Evolutionary conservation across 2,329 filamentous ascomycete species (phyloP).

Genomic region (Xylaria sp.): DNA sequence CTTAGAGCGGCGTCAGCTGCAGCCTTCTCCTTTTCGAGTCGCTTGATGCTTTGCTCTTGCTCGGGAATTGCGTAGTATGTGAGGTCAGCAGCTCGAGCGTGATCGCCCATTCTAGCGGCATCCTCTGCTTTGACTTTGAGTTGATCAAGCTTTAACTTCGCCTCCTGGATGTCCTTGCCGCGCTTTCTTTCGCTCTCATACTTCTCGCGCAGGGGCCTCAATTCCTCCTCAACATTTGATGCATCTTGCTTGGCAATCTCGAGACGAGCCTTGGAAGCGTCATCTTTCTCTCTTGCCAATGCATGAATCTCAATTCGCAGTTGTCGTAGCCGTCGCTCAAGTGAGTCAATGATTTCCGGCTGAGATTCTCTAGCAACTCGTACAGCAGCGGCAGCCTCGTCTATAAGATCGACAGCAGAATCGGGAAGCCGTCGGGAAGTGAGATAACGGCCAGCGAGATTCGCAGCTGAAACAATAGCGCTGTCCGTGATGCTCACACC

Average conservation of each 20-base stretch:
- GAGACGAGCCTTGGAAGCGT: constrained; percentile 84
- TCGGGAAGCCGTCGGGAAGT: constrained; percentile 90
- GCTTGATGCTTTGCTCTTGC: constrained; percentile 78
- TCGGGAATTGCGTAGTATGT: constrained; percentile 98
- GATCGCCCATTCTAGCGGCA: constrained; percentile 84
- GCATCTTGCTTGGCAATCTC: constrained; percentile 86
- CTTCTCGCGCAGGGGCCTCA: constrained; percentile 89
- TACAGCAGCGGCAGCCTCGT: constrained; percentile 96
- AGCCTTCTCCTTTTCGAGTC: constrained; percentile 80
- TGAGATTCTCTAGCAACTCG: constrained; percentile 94
- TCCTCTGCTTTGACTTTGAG: constrained; percentile 92
- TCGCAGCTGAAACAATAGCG: constrained; percentile 90
- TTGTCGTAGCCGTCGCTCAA: constrained; percentile 88
- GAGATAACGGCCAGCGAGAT: constrained; percentile 88
- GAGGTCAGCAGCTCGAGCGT: constrained; percentile 87
- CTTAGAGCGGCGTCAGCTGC: constrained; percentile 76
- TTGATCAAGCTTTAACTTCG: constrained; percentile 91
- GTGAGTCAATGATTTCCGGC: constrained; percentile 91
- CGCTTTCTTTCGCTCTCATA: constrained; percentile 93
- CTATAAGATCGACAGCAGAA: constrained; percentile 94
- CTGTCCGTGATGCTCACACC: constrained; percentile 95
- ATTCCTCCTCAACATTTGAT: constrained; percentile 91
- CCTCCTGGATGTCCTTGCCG: constrained; percentile 89
- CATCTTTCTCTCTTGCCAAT: constrained; percentile 90
- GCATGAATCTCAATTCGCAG: constrained; percentile 98